Evolutionary conservation across 177 flowering plant species (phyloP), one percentile per base, ranked within the genome.

Genomic region (Vitis hybrid): DNA sequence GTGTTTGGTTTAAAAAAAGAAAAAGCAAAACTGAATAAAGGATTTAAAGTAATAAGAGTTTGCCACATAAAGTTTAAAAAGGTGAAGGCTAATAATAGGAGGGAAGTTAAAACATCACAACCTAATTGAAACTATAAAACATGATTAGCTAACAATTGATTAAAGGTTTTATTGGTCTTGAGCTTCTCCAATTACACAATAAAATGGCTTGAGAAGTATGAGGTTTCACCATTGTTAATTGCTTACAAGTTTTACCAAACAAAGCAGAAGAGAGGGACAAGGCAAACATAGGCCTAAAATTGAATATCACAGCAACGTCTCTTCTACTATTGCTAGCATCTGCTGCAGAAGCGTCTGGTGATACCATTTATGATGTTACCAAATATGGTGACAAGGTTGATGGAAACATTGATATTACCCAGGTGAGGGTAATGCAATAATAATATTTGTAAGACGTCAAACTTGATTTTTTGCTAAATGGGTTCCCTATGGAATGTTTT

Each of bases 361-460:
- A 6, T 34, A 34, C 45, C 45, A 34, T 6, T 10, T 74, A 26
- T 52, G 71, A 66, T 50, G 48, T 75, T 32, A 34, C 60, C 15
- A 72, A 55, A 11, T 67, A 67, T 51, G 79, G 79, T 13, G 75
- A 61, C 7, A 64, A 61, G 34, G 59, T 72, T 3, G 54, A 60
- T 52, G 60, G 50, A 34, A 6, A 5, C 45, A 34, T 0, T 0
- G 72, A 76, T 51, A 72, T 67, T 49, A 72, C 60, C 8, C 21
- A 62, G 59, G 76, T 67, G 64, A 51, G 66, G 7, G 7, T 0
- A 34, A 34, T 34, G 1, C 45, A 34, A 34, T 34, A 0, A 34
- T 34, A 75, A 72, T 69, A 75, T 18, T 34, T 23, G 26, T 23
- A 23, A 23, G 26, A 23, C 3, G 26, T 23, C 2, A 23, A 23